These are phyloP conservation scores for Fusarium tupiense DNA, from an alignment of 2,329 filamentous ascomycete genomes.

Conservation along the genomic window DNA sequence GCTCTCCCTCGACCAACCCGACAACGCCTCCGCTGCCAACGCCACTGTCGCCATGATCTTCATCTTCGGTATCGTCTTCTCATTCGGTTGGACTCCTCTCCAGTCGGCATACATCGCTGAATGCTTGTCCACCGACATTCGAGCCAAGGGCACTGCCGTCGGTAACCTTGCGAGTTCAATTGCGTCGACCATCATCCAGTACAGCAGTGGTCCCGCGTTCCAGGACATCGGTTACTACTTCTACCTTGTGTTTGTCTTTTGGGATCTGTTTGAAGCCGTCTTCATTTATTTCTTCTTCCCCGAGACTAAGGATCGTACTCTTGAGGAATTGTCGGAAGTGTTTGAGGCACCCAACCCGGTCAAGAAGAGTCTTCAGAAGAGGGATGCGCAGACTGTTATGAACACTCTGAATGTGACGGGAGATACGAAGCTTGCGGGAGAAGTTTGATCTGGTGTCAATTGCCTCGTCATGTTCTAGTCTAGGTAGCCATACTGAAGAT, in stretches of 20 bases:
- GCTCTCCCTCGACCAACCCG: slow-evolving; percentile 49
- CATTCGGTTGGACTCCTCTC: slow-evolving; percentile 60
- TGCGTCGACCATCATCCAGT: slow-evolving; percentile 55
- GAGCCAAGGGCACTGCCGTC: slow-evolving; percentile 57
- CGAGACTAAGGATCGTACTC: slow-evolving; percentile 57
- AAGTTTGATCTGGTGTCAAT: background rate
- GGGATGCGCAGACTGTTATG: slow-evolving; percentile 55
- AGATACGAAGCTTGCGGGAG: slow-evolving; percentile 41
- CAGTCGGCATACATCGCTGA: slow-evolving; percentile 62
- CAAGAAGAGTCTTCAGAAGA: slow-evolving; percentile 55
- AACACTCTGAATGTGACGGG: slow-evolving; percentile 49
- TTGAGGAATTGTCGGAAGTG: slow-evolving; percentile 65
- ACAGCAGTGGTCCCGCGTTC: slow-evolving; percentile 55
- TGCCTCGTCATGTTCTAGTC: background rate
- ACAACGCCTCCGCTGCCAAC: slow-evolving; percentile 52
- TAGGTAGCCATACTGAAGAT: background rate
- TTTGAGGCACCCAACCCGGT: slow-evolving; percentile 58
- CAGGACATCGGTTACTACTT: slow-evolving; percentile 56
- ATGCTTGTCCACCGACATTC: slow-evolving; percentile 55
- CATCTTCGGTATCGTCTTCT: slow-evolving; percentile 61
- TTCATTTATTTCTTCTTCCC: slow-evolving; percentile 62
- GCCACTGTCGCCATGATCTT: slow-evolving; percentile 60
- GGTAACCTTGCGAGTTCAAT: slow-evolving; percentile 54
- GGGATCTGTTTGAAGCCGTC: slow-evolving; percentile 54
- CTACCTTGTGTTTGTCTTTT: slow-evolving; percentile 57